A percentile compares a stretch with the other conserved stretches of the same genome.
Conservation (phyloP, 768 basidiomycete genomes). For the Coprinopsis marcescibilis region DNA sequence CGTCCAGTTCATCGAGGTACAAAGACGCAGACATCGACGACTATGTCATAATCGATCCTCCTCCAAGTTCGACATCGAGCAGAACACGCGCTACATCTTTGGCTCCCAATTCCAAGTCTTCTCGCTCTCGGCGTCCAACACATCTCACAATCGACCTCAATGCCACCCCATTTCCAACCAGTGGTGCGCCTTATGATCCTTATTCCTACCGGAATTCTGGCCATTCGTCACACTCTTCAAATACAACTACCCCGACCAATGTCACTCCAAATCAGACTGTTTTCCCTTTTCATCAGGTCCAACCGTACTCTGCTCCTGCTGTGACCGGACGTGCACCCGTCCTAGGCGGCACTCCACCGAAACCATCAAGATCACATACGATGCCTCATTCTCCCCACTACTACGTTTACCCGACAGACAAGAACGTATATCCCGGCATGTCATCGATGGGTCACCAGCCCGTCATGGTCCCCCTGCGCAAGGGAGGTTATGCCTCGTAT, state of each 20-base stretch:
- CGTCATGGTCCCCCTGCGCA: conserved; percentile 3
- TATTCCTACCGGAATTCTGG: conserved; percentile 5
- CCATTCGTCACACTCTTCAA: conserved; percentile 2
- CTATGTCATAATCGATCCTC: background rate
- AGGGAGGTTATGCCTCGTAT: background rate
- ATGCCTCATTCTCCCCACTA: background rate
- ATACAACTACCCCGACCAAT: background rate
- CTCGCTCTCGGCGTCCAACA: background rate
- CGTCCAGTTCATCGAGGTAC: background rate
- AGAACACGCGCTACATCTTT: too few relatives aligned
- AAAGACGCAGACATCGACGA: background rate
- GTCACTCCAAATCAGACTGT: background rate
- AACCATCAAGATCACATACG: background rate
- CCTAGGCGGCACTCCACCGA: background rate
- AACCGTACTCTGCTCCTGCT: background rate
- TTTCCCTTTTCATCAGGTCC: background rate
- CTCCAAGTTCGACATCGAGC: too few relatives aligned
- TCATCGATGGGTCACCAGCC: background rate
- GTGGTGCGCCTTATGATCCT: background rate
- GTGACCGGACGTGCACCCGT: background rate
- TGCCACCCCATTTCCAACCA: background rate
- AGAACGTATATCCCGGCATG: background rate
- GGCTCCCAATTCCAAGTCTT: background rate
- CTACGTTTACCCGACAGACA: background rate
- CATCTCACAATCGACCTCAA: background rate